phyloP scores from a whole-genome alignment of 345 rosid genomes.

The Corymbia maculata region DNA sequence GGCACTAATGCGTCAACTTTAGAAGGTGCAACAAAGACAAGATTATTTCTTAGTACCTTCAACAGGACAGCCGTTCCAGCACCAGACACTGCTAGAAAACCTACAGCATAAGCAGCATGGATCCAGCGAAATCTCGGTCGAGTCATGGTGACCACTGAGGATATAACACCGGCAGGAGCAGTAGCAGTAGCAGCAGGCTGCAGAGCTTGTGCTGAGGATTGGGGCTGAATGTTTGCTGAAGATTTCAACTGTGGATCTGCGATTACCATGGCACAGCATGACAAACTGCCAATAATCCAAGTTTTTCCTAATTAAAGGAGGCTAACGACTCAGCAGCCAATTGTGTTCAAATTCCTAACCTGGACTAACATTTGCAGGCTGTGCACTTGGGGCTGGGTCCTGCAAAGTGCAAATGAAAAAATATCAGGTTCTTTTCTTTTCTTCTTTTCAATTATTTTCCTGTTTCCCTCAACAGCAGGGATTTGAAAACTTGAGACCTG shows the following conservation, averaged over 20 bases:
- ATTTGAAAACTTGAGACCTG: background rate
- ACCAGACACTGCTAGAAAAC: conserved; percentile 76
- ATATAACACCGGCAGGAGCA: conserved; percentile 33
- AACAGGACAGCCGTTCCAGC: conserved; percentile 74
- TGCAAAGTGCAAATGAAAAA: conserved; percentile 9
- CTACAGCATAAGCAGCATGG: conserved; percentile 72
- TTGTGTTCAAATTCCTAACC: conserved; percentile 22
- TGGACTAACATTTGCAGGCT: conserved; percentile 36
- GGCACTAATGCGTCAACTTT: background rate
- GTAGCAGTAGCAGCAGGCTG: conserved; percentile 53
- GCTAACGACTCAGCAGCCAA: background rate
- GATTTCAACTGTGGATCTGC: conserved; percentile 46
- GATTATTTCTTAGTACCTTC: conserved; percentile 41
- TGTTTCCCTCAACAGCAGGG: background rate
- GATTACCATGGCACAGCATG: conserved; percentile 1
- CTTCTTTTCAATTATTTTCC: background rate
- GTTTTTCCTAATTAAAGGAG: background rate
- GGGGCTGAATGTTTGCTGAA: conserved; percentile 46
- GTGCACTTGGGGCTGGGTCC: conserved; percentile 82
- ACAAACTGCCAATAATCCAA: background rate
- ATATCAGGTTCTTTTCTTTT: background rate
- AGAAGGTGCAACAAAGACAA: background rate
- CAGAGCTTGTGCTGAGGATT: conserved; percentile 35
- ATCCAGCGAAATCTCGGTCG: conserved; percentile 58
- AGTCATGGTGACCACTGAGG: conserved; percentile 22